phyloP scores from a whole-genome alignment of 768 basidiomycete genomes.

The Guyanaporus albipodus region DNA sequence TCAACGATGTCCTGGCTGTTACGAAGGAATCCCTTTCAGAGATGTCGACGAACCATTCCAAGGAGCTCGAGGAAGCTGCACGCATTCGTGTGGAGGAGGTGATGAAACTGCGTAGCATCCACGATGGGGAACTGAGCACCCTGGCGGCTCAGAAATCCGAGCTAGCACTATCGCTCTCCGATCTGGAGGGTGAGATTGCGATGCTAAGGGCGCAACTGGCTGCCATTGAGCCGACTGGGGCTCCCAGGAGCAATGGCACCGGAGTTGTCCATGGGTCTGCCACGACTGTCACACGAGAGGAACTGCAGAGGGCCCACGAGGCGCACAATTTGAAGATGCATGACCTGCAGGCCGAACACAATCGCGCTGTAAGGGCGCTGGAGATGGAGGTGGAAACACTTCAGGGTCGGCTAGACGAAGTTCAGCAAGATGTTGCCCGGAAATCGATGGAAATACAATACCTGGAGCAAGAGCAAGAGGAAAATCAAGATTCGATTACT shows the following conservation, averaged over 20 bases:
- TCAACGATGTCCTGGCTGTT: conserved; percentile 61
- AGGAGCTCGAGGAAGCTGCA: conserved; percentile 75
- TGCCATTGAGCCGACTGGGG: conserved; percentile 41
- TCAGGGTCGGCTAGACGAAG: conserved; percentile 45
- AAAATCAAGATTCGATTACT: conserved; percentile 67
- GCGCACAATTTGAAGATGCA: conserved; percentile 80
- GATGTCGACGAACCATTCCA: conserved; percentile 63
- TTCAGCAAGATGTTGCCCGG: conserved; percentile 57
- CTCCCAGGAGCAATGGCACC: conserved; percentile 60
- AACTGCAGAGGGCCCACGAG: conserved; percentile 72
- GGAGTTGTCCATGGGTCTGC: conserved; percentile 34
- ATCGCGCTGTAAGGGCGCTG: conserved; percentile 50
- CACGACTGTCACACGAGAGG: conserved; percentile 62
- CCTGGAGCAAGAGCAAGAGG: conserved; percentile 76
- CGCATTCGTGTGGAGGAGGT: conserved; percentile 67
- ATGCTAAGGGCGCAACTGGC: conserved; percentile 54
- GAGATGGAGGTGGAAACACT: conserved; percentile 56
- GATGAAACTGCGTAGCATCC: conserved; percentile 51
- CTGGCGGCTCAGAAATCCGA: conserved; percentile 61
- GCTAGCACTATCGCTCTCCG: conserved; percentile 58
- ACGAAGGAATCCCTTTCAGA: conserved; percentile 70
- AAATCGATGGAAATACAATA: conserved; percentile 82
- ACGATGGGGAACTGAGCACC: conserved; percentile 57
- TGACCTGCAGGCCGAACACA: conserved; percentile 67
- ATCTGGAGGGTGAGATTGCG: conserved; percentile 74